A percentile compares a stretch with the other conserved stretches of the same genome.
Conservation (phyloP, 2,329 filamentous ascomycete species). For the Orbilia brochopaga region DNA sequence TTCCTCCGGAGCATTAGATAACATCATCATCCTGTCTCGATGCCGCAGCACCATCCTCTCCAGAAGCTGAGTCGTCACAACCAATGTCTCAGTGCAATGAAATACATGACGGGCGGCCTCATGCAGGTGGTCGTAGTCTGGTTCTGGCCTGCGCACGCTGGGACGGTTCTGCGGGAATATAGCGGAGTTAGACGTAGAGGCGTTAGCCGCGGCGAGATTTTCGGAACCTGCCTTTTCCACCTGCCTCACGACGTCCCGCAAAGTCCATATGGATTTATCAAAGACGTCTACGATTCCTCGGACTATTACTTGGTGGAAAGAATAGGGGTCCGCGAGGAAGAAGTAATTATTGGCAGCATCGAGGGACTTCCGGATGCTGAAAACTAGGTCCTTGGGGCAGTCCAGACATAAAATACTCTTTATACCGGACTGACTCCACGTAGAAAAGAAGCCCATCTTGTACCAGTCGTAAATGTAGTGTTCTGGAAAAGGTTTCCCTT, state of each 20-base stretch:
- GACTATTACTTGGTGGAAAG: constrained; percentile 40
- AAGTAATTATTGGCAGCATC: constrained; percentile 11
- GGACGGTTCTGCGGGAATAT: constrained; percentile 24
- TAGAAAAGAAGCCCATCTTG: constrained; percentile 41
- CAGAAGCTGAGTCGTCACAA: constrained; percentile 22
- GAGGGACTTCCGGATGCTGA: constrained; percentile 15
- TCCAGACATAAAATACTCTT: constrained; percentile 39
- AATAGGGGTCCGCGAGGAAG: constrained; percentile 37
- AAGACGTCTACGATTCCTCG: constrained; percentile 29
- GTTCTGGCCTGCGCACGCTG: constrained; percentile 11
- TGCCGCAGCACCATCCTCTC: constrained; percentile 29
- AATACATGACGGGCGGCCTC: constrained; percentile 42
- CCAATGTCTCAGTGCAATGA: constrained; percentile 39
- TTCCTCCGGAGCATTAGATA: constrained; percentile 24
- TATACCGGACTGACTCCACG: constrained; percentile 27
- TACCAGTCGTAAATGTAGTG: constrained; percentile 27
- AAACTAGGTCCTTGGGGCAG: constrained; percentile 17
- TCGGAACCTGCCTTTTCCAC: constrained; percentile 47
- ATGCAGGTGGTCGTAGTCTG: constrained; percentile 35
- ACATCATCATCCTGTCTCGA: constrained; percentile 9
- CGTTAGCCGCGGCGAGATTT: constrained; percentile 2
- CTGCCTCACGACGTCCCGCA: constrained; percentile 34
- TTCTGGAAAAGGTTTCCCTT: not conserved
- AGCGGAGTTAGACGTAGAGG: constrained; percentile 24
- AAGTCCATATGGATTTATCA: constrained; percentile 38